Evolutionary conservation across 192 early-diverging fungal genomes (phyloP), one percentile per base, ranked within the genome.

Genomic region (Umbelopsis sp.): DNA sequence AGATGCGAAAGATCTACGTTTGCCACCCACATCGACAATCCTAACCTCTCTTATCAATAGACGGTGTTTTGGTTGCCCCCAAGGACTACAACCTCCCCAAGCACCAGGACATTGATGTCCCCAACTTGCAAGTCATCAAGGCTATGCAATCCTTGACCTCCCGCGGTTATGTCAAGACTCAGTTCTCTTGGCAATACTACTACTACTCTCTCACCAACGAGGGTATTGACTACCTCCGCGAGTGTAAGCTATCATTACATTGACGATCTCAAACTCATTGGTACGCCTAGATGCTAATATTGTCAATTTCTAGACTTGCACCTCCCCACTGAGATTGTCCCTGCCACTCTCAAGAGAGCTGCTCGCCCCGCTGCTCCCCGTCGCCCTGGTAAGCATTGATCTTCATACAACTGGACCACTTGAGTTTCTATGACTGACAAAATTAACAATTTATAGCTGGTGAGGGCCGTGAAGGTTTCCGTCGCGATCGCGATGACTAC

Each of bases 171-270:
- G 96, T 99, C 82, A 94, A 93, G 85, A 93, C 92, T 73, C 92
- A 92, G 78, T 99, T 99, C 92, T 97, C 95, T 81, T 99, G 97
- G 97, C 96, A 98, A 82, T 95, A 95, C 88, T 99, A 97, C 90
- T 99, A 99, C 94, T 99, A 99, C 86, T 95, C 90, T 84, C 89
- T 99, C 78, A 99, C 97, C 81, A 90, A 96, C 79, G 93, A 94
- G 85, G 97, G 97, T 83, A 96, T 98, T 72, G 94, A 92, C 80
- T 98, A 97, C 88, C 88, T 99, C 73, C 93, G 97, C 80, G 91
- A 95, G 84, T 93, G 75, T 76, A 76, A 53, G 75, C 45, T 9
- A 33, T 30, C 27, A 30, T 12, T 64, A 15, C 25, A 41, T 9
- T 9, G 37, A 41, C 37, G 5, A 41, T 41, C 6, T 41, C 27